Conservation (phyloP, 225 moss, liverwort and hornwort species). For the Sphagnum tenellum region DNA sequence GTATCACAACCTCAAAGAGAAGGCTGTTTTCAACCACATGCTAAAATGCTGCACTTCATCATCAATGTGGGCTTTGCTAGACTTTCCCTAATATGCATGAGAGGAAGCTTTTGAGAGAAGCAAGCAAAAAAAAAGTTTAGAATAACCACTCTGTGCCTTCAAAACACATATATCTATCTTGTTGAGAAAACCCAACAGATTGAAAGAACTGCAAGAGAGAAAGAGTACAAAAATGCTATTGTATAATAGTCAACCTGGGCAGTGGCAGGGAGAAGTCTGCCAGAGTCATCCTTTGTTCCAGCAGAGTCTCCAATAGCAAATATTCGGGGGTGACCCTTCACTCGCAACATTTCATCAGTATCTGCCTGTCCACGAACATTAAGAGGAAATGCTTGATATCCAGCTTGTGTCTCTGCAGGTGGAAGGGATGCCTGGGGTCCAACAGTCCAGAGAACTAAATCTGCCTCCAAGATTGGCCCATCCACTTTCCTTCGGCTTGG, state of each 20-base stretch:
- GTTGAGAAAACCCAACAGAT: no score
- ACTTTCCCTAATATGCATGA: no score
- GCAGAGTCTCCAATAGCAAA: slow-evolving; percentile 96
- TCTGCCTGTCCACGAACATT: slow-evolving; percentile 92
- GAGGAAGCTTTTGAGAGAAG: no score
- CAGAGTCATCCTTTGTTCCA: slow-evolving; percentile 62
- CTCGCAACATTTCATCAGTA: slow-evolving; percentile 80
- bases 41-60: no score
- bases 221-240: no score
- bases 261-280: slow-evolving; percentile 61
- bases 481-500: slow-evolving; percentile 29
- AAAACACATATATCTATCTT: no score
- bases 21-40: no score
- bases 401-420: slow-evolving; percentile 36
- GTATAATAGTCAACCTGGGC: slow-evolving; percentile 46
- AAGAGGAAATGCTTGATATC: slow-evolving; percentile 65
- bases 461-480: slow-evolving; percentile 49
- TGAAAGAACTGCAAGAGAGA: no score
- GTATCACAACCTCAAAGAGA: no score
- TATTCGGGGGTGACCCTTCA: slow-evolving; percentile 83
- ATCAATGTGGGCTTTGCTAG: no score
- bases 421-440: slow-evolving; percentile 70
- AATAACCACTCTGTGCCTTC: no score
- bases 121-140: no score
- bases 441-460: slow-evolving; percentile 87